Percentiles rank a stretch among this genome's conserved stretches.
Conservation (phyloP, 768 basidiomycete species). For the Sutorius australiensis region DNA sequence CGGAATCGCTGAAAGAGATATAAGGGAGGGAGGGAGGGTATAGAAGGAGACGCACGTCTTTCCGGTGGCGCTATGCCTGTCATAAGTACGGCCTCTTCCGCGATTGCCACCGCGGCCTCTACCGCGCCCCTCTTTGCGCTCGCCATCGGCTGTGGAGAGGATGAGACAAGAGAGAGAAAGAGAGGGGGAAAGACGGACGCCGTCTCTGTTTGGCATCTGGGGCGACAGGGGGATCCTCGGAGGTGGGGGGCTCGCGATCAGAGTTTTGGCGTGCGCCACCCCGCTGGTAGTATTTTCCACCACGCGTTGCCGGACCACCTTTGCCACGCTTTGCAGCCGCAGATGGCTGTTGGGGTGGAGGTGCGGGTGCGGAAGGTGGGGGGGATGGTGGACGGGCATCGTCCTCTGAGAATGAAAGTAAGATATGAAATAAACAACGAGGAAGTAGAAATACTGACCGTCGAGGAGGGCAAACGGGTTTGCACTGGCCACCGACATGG, state of each 20-base stretch:
- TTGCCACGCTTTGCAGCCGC: slow-evolving; percentile 44
- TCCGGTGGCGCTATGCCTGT: slow-evolving; percentile 84
- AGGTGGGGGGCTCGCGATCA: slow-evolving; percentile 36
- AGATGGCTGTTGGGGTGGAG: slow-evolving; percentile 30
- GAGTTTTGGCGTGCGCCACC: slow-evolving; percentile 50
- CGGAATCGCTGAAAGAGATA: slow-evolving; percentile 65
- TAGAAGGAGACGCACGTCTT: slow-evolving; percentile 54
- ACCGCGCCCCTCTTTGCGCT: slow-evolving; percentile 43
- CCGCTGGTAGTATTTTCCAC: slow-evolving; percentile 66
- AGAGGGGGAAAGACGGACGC: slow-evolving; percentile 21
- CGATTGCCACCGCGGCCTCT: slow-evolving; percentile 46
- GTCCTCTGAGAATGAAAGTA: slow-evolving; percentile 36
- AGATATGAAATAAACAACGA: neutral
- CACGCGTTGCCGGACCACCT: slow-evolving; percentile 59
- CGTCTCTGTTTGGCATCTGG: slow-evolving; percentile 33
- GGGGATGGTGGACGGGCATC: slow-evolving; percentile 41
- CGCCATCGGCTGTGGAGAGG: slow-evolving; percentile 36
- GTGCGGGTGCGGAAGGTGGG: slow-evolving; percentile 29
- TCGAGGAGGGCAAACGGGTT: slow-evolving; percentile 84
- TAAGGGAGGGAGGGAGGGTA: slow-evolving; percentile 6
- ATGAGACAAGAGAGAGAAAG: slow-evolving; percentile 1
- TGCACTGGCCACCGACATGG: slow-evolving; percentile 87
- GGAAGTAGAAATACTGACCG: slow-evolving; percentile 44
- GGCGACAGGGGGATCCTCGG: slow-evolving; percentile 34
- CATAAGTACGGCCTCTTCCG: slow-evolving; percentile 70